These are phyloP conservation scores for Chlamydomonas schloesseri DNA, from an alignment of 139 green algal species.

Conservation along the genomic window DNA sequence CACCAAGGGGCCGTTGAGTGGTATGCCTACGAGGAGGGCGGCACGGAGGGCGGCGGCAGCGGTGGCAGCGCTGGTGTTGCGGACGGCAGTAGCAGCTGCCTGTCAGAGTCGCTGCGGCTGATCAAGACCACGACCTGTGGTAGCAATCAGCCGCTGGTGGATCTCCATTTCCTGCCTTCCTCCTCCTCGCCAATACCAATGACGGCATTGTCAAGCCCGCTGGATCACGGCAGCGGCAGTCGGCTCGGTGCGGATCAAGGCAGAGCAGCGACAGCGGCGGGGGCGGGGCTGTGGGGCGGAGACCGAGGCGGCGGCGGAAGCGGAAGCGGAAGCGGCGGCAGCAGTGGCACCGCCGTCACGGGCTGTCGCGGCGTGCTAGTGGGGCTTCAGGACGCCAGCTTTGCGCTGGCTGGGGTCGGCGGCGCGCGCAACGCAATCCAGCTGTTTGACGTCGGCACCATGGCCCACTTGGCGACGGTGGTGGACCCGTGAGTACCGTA, in stretches of 20 bases:
- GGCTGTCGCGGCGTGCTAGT: not conserved
- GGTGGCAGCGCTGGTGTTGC: no score
- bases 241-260: no score
- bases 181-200: no score
- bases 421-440: not conserved
- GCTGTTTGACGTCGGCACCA: slow-evolving; percentile 9
- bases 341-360: not conserved
- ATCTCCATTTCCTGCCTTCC: slow-evolving; percentile 8
- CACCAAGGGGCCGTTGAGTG: not conserved
- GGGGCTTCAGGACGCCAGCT: slow-evolving; percentile 13
- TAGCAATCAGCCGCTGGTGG: not conserved
- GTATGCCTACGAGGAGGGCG: not conserved
- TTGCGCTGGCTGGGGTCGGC: not conserved
- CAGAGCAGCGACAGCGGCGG: not conserved
- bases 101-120: not conserved
- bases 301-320: no score
- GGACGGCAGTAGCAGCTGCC: no score
- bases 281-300: not conserved
- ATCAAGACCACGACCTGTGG: not conserved
- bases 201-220: no score
- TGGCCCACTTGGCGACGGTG: not conserved
- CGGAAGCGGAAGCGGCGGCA: no score
- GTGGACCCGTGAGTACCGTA: not conserved
- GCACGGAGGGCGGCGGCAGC: not conserved
- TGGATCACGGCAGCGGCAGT: not conserved